Evolutionary conservation across 2,329 filamentous ascomycete genomes (phyloP).

Genomic region (Curvularia verruculosa): DNA sequence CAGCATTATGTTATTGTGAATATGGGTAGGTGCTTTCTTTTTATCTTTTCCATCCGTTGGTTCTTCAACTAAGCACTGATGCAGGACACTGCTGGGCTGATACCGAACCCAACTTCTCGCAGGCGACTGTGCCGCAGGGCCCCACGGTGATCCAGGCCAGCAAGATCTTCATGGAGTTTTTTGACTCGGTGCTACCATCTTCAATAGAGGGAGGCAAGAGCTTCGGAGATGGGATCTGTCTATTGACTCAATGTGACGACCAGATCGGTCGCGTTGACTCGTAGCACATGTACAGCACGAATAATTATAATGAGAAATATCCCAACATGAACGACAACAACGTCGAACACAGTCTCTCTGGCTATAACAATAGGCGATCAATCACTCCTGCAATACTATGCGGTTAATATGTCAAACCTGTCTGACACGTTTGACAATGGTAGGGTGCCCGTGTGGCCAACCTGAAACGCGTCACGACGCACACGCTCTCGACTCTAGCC

Average conservation of each 20-base stretch:
- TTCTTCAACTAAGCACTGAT: constrained; percentile 9
- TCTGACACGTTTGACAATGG: constrained; percentile 8
- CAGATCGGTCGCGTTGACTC: not conserved
- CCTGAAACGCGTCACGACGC: constrained; percentile 14
- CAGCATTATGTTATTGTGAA: constrained; percentile 56
- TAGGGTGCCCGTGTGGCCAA: constrained; percentile 3
- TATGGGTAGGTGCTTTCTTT: constrained; percentile 45
- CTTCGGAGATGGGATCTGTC: not conserved
- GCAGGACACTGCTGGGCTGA: constrained; percentile 55
- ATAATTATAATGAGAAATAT: not conserved
- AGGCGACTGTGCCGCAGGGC: constrained; percentile 47
- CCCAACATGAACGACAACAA: not conserved
- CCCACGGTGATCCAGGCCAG: constrained; percentile 55
- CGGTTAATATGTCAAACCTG: constrained; percentile 7
- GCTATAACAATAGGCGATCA: not conserved
- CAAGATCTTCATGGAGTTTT: constrained; percentile 55
- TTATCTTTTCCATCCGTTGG: not conserved
- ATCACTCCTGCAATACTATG: not conserved
- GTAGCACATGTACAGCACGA: not conserved
- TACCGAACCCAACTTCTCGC: constrained; percentile 54
- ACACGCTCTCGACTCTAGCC: too few relatives aligned
- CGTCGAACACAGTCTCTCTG: not conserved
- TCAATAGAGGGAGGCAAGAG: not conserved
- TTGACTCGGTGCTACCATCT: constrained; percentile 33
- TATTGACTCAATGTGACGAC: not conserved